phyloP scores from a whole-genome alignment of 208 protist species.

The Trypanosoma lewisi region DNA sequence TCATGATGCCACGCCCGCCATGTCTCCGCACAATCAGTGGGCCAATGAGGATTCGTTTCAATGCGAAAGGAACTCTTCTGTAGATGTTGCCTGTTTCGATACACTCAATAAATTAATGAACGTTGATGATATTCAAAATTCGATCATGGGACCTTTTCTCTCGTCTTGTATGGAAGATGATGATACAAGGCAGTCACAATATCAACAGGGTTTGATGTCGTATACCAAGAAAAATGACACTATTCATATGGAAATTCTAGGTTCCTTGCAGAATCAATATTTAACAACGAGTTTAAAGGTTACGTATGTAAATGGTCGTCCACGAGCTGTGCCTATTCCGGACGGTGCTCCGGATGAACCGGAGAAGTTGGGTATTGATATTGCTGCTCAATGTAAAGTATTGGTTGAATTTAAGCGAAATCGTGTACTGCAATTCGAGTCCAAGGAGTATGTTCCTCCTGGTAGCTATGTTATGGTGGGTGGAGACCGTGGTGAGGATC shows the following conservation, averaged over 20 bases:
- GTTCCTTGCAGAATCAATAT: conserved; percentile 91
- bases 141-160: not conserved
- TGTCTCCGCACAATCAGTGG: conserved; percentile 28
- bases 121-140: conserved; percentile 17
- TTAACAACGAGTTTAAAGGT: conserved; percentile 57
- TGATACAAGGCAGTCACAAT: conserved; percentile 20
- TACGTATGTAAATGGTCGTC: conserved; percentile 59
- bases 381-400: conserved; percentile 65
- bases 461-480: conserved; percentile 85
- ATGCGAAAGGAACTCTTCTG: conserved; percentile 4
- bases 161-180: conserved; percentile 14
- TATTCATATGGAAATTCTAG: conserved; percentile 94
- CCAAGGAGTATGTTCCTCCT: conserved; percentile 59
- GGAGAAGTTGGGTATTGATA: conserved; percentile 51
- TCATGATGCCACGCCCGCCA: conserved; percentile 14
- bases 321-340: conserved; percentile 37
- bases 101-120: conserved; percentile 19
- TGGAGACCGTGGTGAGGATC: conserved; percentile 86
- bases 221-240: conserved; percentile 44
- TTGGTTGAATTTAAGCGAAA: conserved; percentile 90
- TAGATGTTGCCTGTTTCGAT: conserved; percentile 26
- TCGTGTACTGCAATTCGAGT: conserved; percentile 84
- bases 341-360: conserved; percentile 47
- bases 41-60: not conserved
- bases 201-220: conserved; percentile 2